Evolutionary conservation across 208 protist genomes (phyloP).

Genomic region (Acanthamoeba triangularis): DNA sequence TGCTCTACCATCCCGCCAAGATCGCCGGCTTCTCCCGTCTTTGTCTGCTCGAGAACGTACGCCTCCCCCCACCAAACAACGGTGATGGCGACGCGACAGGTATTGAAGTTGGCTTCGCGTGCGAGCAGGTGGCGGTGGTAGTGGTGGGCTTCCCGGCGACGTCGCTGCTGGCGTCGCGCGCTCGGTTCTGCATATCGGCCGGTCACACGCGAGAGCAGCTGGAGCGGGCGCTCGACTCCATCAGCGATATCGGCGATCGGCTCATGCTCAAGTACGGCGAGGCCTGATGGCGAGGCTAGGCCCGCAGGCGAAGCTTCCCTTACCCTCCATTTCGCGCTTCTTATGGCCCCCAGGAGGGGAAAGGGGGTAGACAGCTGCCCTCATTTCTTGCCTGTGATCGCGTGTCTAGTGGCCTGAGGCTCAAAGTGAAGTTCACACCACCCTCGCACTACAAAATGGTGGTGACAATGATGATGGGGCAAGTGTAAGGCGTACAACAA

Average conservation of each 20-base stretch:
- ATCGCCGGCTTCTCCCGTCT: conserved; percentile 94
- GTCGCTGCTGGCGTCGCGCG: conserved; percentile 94
- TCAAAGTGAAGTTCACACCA: no score
- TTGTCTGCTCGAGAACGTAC: conserved; percentile 90
- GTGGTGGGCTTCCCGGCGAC: conserved; percentile 99
- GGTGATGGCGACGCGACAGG: background rate
- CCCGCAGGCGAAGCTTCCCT: no score
- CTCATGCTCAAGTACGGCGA: conserved; percentile 37
- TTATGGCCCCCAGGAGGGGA: no score
- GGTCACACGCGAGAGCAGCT: conserved; percentile 97
- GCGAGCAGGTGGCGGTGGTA: conserved; percentile 95
- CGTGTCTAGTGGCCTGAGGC: background rate
- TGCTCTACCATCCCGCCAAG: conserved; percentile 97
- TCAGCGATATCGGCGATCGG: conserved; percentile 92
- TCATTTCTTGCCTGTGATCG: no score
- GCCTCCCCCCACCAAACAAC: no score
- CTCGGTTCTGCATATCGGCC: conserved; percentile 93
- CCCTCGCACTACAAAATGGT: no score
- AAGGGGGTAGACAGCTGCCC: no score
- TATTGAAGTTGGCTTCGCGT: background rate
- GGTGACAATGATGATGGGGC: no score
- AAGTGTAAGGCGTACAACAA: background rate
- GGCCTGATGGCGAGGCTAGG: no score
- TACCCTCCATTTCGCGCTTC: no score
- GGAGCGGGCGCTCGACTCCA: conserved; percentile 94